Evolutionary conservation across 805 yeast species (phyloP).

Genomic region (Metschnikowia peoriensis): DNA sequence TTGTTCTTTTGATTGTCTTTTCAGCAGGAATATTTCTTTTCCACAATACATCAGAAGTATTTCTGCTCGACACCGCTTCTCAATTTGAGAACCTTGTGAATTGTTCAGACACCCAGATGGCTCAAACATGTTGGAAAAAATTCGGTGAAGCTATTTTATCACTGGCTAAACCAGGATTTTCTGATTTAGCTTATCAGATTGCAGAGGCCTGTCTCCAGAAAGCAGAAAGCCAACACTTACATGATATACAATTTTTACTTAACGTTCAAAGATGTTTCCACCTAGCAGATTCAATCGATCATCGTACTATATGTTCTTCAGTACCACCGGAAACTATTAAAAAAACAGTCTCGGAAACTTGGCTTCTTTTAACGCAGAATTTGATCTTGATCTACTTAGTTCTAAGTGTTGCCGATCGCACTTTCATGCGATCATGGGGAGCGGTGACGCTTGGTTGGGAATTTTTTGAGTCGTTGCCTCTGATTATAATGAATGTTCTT

Average conservation of each 20-base stretch:
- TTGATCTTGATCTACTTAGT: slow-evolving; percentile 5
- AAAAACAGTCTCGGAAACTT: neutral
- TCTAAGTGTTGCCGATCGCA: neutral
- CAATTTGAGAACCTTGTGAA: slow-evolving; percentile 8
- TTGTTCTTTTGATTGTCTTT: neutral
- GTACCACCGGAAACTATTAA: neutral
- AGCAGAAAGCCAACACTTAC: slow-evolving; percentile 3
- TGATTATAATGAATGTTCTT: no score
- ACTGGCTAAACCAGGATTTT: slow-evolving; percentile 4
- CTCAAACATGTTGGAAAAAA: slow-evolving; percentile 5
- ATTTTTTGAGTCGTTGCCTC: neutral
- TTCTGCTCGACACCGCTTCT: slow-evolving; percentile 7
- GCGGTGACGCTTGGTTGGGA: neutral
- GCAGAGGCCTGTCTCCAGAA: slow-evolving; percentile 8
- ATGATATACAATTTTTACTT: slow-evolving; percentile 10
- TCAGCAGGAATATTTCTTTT: neutral
- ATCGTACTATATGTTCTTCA: neutral
- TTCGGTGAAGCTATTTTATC: slow-evolving; percentile 2
- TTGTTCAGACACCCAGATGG: slow-evolving; percentile 10
- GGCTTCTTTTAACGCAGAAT: neutral
- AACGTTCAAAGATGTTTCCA: slow-evolving; percentile 14
- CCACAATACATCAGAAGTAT: neutral
- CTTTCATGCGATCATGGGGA: neutral
- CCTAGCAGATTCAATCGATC: slow-evolving; percentile 7
- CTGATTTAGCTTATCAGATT: slow-evolving; percentile 6